Percentiles rank a stretch among this genome's conserved stretches.
These are phyloP conservation scores for Pestalotiopsis sp. DNA, from an alignment of 2,329 filamentous ascomycete species.

Conservation along the genomic window DNA sequence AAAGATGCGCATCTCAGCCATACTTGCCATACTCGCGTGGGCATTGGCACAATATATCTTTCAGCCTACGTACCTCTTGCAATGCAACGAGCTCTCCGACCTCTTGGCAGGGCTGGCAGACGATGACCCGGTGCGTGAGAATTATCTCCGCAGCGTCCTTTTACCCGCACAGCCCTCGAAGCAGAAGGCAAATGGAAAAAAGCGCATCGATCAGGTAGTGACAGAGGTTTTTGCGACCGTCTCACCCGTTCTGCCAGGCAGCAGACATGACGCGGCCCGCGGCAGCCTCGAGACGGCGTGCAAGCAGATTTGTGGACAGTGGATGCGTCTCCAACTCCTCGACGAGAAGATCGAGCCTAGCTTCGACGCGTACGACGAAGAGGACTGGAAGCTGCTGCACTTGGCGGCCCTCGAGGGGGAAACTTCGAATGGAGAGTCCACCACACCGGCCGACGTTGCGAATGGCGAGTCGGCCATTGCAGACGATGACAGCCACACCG, in stretches of 20 bases:
- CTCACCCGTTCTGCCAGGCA: conserved; percentile 33
- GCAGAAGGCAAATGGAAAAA: conserved; percentile 27
- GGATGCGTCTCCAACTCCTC: conserved; percentile 34
- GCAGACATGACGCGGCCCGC: conserved; percentile 35
- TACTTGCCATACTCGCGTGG: conserved; percentile 34
- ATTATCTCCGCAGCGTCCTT: conserved; percentile 33
- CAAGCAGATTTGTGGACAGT: conserved; percentile 32
- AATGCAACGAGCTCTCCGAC: conserved; percentile 30
- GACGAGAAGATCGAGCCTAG: conserved; percentile 36
- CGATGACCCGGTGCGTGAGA: conserved; percentile 31
- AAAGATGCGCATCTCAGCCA: conserved; percentile 38
- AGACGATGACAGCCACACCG: not conserved
- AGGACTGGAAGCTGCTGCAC: conserved; percentile 8
- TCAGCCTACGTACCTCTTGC: conserved; percentile 36
- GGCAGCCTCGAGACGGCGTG: conserved; percentile 29
- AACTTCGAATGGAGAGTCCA: not conserved
- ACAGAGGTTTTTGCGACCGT: conserved; percentile 36
- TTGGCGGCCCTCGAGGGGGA: not conserved
- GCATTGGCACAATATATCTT: conserved; percentile 36
- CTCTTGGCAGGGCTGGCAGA: conserved; percentile 33
- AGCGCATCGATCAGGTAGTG: conserved; percentile 33
- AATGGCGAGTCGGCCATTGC: conserved; percentile 5
- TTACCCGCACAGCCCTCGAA: conserved; percentile 32
- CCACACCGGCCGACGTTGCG: not conserved
- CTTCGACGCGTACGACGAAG: conserved; percentile 14